Conservation (phyloP, 228 moss, liverwort and hornwort genomes). For the Sphagnum fallax region DNA sequence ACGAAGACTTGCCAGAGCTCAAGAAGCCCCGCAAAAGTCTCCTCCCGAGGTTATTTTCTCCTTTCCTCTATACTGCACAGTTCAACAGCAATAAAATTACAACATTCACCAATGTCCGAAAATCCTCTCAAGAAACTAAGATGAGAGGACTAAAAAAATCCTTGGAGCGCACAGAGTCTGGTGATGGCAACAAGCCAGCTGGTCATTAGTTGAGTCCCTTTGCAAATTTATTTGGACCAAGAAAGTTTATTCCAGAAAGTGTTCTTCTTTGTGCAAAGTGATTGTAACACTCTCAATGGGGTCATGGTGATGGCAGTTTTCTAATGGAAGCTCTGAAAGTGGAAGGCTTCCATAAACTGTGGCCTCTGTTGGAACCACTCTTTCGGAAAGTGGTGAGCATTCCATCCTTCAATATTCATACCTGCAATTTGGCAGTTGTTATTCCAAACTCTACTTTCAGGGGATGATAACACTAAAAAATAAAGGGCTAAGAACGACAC, state of each 20-base stretch:
- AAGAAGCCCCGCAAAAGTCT: not conserved
- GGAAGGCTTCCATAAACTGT: slow-evolving; percentile 70
- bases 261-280: not conserved
- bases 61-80: too few species aligned
- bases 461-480: too few species aligned
- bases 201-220: not conserved
- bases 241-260: not conserved
- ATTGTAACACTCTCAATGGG: not conserved
- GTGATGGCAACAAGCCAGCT: not conserved
- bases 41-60: not conserved
- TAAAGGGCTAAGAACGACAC: too few species aligned
- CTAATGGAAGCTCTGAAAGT: slow-evolving; percentile 64
- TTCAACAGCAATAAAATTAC: too few species aligned
- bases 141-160: too few species aligned
- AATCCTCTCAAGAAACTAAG: too few species aligned
- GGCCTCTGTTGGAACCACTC: slow-evolving; percentile 64
- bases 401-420: not conserved
- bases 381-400: slow-evolving; percentile 55
- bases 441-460: too few species aligned
- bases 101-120: too few species aligned
- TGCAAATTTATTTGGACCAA: not conserved
- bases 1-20: not conserved
- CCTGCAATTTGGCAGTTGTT: not conserved
- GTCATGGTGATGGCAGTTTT: slow-evolving; percentile 20
- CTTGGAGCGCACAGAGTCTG: not conserved